These are phyloP conservation scores for Melanogaster broomeanus DNA, from an alignment of 768 basidiomycete genomes.

Conservation along the genomic window DNA sequence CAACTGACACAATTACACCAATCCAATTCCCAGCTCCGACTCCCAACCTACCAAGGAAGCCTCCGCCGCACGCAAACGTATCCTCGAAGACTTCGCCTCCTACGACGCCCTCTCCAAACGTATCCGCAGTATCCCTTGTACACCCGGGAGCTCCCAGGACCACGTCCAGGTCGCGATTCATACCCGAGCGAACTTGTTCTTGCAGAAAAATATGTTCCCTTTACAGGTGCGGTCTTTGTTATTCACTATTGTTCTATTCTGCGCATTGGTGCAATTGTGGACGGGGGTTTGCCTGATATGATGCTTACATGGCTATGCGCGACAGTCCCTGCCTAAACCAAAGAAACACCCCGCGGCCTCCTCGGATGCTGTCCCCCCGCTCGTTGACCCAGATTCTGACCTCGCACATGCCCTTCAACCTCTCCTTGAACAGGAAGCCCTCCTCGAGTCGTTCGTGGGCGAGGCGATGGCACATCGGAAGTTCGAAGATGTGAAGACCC, in stretches of 20 bases:
- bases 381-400: conserved; percentile 67
- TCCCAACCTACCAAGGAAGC: conserved; percentile 69
- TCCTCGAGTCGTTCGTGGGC: conserved; percentile 86
- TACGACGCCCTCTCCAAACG: conserved; percentile 90
- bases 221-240: conserved; percentile 22
- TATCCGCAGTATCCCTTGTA: conserved; percentile 71
- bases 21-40: conserved; percentile 30
- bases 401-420: conserved; percentile 80
- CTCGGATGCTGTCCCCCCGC: conserved; percentile 17
- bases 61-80: conserved; percentile 68
- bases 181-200: conserved; percentile 72
- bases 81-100: conserved; percentile 83
- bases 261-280: no score
- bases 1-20: conserved; percentile 14
- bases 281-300: neutral
- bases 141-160: conserved; percentile 73
- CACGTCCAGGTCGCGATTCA: conserved; percentile 82
- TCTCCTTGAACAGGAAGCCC: conserved; percentile 89
- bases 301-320: neutral
- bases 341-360: conserved; percentile 29
- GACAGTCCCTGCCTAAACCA: conserved; percentile 50
- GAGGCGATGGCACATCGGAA: conserved; percentile 90
- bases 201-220: conserved; percentile 88
- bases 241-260: neutral
- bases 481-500: conserved; percentile 91